A percentile compares a stretch with the other conserved stretches of the same genome.
phyloP scores from a whole-genome alignment of 1,284 basidiomycete genomes.

The Phylloporus sp. region DNA sequence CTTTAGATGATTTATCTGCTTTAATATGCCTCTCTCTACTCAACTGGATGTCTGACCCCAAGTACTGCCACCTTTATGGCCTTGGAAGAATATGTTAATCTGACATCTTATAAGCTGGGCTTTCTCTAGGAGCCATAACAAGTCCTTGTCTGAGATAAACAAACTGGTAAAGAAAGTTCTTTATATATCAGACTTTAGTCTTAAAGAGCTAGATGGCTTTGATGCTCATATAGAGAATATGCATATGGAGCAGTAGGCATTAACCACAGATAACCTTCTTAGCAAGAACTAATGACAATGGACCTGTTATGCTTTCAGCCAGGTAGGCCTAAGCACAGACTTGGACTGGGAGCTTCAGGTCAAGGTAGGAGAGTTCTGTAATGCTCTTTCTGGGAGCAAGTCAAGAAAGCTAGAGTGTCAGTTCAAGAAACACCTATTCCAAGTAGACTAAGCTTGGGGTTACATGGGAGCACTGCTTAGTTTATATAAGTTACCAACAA shows the following conservation, averaged over 20 bases:
- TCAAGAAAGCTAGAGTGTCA: too few relatives aligned
- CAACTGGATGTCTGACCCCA: background rate
- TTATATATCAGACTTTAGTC: background rate
- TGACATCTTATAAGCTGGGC: slow-evolving; percentile 2
- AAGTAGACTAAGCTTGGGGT: too few relatives aligned
- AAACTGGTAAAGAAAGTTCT: background rate
- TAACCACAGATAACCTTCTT: background rate
- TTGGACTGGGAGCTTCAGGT: too few relatives aligned
- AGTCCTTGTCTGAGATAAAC: background rate
- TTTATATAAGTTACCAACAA: too few relatives aligned
- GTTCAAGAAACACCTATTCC: too few relatives aligned
- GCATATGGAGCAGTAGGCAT: background rate
- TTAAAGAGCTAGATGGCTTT: background rate
- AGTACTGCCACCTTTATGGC: background rate
- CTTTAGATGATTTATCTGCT: background rate
- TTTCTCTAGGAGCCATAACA: background rate
- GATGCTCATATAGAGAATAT: background rate
- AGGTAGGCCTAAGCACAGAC: too few relatives aligned
- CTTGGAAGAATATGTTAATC: slow-evolving; percentile 6
- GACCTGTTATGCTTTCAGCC: too few relatives aligned
- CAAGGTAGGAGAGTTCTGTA: too few relatives aligned
- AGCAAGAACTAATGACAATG: background rate
- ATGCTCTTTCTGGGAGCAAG: too few relatives aligned
- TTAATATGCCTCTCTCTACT: background rate
- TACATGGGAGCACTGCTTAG: too few relatives aligned